Conservation (phyloP, 306 rosid genomes). For the Trifolium pratense region DNA sequence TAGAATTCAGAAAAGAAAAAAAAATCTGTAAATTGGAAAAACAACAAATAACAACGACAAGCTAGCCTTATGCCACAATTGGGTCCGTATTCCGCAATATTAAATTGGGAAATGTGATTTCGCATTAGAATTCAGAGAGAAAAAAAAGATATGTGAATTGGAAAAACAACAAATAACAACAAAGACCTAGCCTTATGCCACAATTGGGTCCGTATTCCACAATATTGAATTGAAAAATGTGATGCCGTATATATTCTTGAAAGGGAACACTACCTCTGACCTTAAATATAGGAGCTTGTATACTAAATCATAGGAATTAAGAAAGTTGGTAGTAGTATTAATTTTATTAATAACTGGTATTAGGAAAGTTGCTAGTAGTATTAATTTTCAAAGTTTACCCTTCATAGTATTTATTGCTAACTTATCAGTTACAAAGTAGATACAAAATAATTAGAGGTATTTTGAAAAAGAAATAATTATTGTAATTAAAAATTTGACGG, state of each 20-base stretch:
- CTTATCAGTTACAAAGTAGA: neutral
- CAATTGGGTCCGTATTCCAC: neutral
- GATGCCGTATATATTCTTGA: neutral
- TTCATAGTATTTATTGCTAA: neutral
- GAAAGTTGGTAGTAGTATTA: neutral
- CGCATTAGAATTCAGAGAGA: neutral
- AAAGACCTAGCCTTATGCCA: neutral
- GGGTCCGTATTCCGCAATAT: neutral
- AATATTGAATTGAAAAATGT: neutral
- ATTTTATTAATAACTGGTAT: neutral
- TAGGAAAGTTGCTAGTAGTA: neutral
- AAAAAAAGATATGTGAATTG: conserved; percentile 14
- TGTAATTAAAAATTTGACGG: neutral
- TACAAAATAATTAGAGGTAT: neutral
- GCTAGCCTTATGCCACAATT: neutral
- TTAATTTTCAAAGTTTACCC: neutral
- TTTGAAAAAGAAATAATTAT: neutral
- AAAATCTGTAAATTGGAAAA: conserved; percentile 15
- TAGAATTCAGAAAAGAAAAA: conserved; percentile 1
- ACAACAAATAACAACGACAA: neutral
- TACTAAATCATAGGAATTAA: neutral
- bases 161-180: conserved; percentile 1
- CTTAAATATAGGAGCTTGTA: neutral
- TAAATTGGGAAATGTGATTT: neutral
- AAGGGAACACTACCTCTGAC: neutral